Percentiles rank a stretch among this genome's conserved stretches.
Conservation (phyloP, 345 rosid genomes). For the Gossypium raimondii region DNA sequence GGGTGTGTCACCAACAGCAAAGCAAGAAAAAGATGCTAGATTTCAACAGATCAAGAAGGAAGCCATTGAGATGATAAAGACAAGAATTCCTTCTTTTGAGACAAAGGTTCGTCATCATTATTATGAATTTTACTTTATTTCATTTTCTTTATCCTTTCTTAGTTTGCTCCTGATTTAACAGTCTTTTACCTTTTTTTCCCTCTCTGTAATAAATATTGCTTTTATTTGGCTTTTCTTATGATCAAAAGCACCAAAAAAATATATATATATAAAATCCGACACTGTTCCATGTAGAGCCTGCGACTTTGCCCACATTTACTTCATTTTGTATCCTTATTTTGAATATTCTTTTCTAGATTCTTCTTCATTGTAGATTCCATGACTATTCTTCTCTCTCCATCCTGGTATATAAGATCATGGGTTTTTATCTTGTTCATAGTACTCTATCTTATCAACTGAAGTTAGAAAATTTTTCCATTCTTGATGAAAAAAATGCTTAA, state of each 20-base stretch:
- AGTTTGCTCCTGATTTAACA: slow-evolving; percentile 5
- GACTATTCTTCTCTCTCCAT: neutral
- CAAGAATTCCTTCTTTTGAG: slow-evolving; percentile 46
- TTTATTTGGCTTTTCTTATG: neutral
- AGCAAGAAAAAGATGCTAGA: slow-evolving; percentile 77
- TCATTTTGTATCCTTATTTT: neutral
- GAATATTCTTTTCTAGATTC: neutral
- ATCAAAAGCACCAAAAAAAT: neutral
- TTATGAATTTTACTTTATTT: slow-evolving; percentile 13
- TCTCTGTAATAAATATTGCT: neutral
- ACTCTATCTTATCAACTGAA: neutral
- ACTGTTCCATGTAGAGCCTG: neutral
- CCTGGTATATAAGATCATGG: neutral
- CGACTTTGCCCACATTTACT: neutral
- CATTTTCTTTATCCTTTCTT: neutral
- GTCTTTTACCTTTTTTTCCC: neutral
- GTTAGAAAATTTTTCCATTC: slow-evolving; percentile 2
- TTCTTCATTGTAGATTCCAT: slow-evolving; percentile 5
- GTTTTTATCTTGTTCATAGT: neutral
- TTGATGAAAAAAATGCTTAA: neutral
- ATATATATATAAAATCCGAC: neutral
- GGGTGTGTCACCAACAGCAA: slow-evolving; percentile 46
- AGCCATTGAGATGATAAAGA: slow-evolving; percentile 69
- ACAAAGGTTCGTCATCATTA: slow-evolving; percentile 44
- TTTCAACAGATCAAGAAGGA: slow-evolving; percentile 79